Conservation (phyloP, 257 asterid genomes). For the Solanum pimpinellifolium region DNA sequence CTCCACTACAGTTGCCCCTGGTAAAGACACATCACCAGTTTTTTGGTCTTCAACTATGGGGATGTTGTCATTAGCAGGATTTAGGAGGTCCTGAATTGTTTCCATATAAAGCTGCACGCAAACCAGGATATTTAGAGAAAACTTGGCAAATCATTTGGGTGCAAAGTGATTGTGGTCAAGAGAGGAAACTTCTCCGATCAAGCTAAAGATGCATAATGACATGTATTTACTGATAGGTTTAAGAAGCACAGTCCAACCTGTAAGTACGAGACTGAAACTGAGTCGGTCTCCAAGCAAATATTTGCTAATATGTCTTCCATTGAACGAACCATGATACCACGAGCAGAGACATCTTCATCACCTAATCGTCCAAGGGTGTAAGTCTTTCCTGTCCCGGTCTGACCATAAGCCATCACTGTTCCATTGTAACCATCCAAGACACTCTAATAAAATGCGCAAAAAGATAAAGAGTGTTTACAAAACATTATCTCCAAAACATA, state of each 20-base stretch:
- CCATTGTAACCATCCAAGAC: slow-evolving; percentile 97
- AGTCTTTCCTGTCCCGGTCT: slow-evolving; percentile 98
- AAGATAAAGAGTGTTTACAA: not conserved
- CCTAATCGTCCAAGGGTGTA: slow-evolving; percentile 95
- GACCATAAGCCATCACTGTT: slow-evolving; percentile 99
- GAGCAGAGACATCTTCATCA: slow-evolving; percentile 95
- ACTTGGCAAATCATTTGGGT: not conserved
- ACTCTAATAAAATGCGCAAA: slow-evolving; percentile 36
- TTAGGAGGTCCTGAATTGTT: slow-evolving; percentile 81
- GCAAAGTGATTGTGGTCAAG: not conserved
- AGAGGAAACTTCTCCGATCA: not conserved
- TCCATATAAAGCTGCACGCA: slow-evolving; percentile 90
- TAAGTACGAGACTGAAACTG: slow-evolving; percentile 76
- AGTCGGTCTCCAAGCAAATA: slow-evolving; percentile 66
- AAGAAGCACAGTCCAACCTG: slow-evolving; percentile 42
- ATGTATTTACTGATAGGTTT: not conserved
- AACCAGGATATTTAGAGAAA: slow-evolving; percentile 5
- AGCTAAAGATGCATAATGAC: not conserved
- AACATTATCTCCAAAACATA: not conserved
- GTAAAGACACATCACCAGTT: slow-evolving; percentile 91
- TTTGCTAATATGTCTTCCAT: slow-evolving; percentile 93
- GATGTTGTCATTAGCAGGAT: slow-evolving; percentile 91
- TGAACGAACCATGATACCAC: slow-evolving; percentile 99
- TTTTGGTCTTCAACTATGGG: slow-evolving; percentile 92
- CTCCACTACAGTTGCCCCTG: slow-evolving; percentile 91